Evolutionary conservation across 495 filamentous ascomycete species (phyloP), one percentile per base, ranked within the genome.

Genomic region (Penicillium longicatenatum): DNA sequence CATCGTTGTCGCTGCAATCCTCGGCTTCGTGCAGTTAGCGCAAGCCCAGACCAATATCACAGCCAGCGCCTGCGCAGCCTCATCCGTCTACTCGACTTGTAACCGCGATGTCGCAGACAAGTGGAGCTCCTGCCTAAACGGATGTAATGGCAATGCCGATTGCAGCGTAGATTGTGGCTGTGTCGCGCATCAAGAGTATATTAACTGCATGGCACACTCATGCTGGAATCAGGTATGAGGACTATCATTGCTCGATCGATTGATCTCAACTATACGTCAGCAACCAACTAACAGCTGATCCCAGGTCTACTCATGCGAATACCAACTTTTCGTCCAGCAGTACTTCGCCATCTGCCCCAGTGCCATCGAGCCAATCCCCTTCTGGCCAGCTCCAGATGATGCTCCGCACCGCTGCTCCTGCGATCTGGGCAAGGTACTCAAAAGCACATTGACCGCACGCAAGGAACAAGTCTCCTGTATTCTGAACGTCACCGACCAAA

Each of bases 231-330:
- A 70, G 62, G 67, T 70, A 62, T 41, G 41, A 48, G 10, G 7
- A 35, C 8, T 19, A 11, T 33, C 6, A 11, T 24, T 12, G 8
- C 29, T 24, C 24, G 31, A 24, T 22, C 35, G 4, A 42, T 14
- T 30, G 35, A 21, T 17, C 31, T 17, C 6, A 30, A 16, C 24
- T 10, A 46, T 12, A 22, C 16, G 12, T 16, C 24, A 8, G 16
- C 31, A 12, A 10, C n/a, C 41, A 14, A 21, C 17, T 22, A 19
- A 31, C 6, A 49, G 43, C 30, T 26, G n/a, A 45, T 52, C 14
- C 14, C 42, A 70, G 67, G 67, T 70, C 42, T 72, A 72, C 54
- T 72, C 70, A 19, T 72, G 70, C 60, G 64, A 69, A 55, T 72
- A 72, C 57, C 70, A 72, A 47, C 68, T 65, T 54, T 68, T 72